Percentiles rank a stretch among this genome's conserved stretches.
Evolutionary conservation across 306 rosid species (phyloP).

Genomic region (Dryas alaskensis): DNA sequence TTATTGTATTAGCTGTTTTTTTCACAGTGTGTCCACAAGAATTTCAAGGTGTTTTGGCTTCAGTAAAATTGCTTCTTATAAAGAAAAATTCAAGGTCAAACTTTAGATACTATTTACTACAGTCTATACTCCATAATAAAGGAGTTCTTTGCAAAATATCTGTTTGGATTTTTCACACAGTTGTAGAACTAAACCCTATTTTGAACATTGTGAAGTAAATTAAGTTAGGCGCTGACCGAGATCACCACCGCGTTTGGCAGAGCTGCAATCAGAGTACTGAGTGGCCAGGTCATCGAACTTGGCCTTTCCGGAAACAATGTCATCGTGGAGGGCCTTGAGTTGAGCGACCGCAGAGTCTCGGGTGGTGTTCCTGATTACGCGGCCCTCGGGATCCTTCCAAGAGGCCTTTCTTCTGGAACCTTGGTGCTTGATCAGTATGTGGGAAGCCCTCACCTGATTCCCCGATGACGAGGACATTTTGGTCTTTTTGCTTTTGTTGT

Average conservation of each 20-base stretch:
- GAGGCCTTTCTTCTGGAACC: slow-evolving; percentile 91
- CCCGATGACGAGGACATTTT: slow-evolving; percentile 64
- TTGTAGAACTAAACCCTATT: not conserved
- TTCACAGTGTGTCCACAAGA: not conserved
- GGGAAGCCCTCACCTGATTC: slow-evolving; percentile 86
- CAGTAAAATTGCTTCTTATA: not conserved
- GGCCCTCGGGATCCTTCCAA: slow-evolving; percentile 98
- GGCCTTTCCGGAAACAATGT: slow-evolving; percentile 73
- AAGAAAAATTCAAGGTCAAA: not conserved
- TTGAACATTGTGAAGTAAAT: not conserved
- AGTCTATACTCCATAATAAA: not conserved
- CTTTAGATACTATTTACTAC: not conserved
- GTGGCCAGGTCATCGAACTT: slow-evolving; percentile 71
- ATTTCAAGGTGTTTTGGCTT: not conserved
- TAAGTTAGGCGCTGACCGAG: slow-evolving; percentile 48
- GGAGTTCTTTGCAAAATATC: not conserved
- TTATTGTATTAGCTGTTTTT: not conserved
- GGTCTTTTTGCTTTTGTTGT: slow-evolving; percentile 32
- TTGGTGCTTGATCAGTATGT: slow-evolving; percentile 87
- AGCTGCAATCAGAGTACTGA: slow-evolving; percentile 86
- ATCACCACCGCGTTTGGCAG: slow-evolving; percentile 98
- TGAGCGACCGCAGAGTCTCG: slow-evolving; percentile 70
- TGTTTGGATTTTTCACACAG: not conserved
- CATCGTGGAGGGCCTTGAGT: slow-evolving; percentile 60
- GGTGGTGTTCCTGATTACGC: slow-evolving; percentile 63